Base-by-base conservation (phyloP, 1,284 basidiomycete genomes). In the Apiotrichum veenhuisii region DNA sequence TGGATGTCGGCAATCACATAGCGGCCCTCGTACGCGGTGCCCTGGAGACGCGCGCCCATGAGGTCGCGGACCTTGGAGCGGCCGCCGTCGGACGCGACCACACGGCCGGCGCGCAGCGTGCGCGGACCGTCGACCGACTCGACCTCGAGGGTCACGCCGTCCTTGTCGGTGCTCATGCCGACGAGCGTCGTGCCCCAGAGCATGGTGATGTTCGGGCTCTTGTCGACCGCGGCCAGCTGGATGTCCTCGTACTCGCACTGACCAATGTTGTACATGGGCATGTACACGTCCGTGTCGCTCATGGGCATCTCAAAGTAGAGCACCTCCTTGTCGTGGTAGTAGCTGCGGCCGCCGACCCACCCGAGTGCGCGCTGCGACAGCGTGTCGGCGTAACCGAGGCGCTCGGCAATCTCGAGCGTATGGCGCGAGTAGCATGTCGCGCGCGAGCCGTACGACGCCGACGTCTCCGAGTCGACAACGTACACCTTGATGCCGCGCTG, bases 221-320 rank as follows among this genome's bases (percentile, higher is more conserved):
- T 20, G 22, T 40, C 51, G 22, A 56, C 45, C 36, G 45, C 51
- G 12, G 18, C 10, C 12, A 62, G 47, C 60, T 62, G 60, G 9
- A 58, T 50, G 40, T 62, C 60, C 54, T 58, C 57, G 44, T 62
- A 62, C 51, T 62, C 60, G 54, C 54, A 58, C 56, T 62, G 60
- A 12, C 57, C 57, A 27, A 62, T 59, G 55, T 62, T 59, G 50
- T 59, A 54, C 61, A 62, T 62, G 34, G 61, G 61, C 30, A 41
- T 34, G 40, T 52, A 54, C 15, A 52, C 42, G 14, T 47, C 37
- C 46, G 52, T 25, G 8, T 40, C 41, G 27, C 41, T 20, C 40
- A 50, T 50, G 1, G 61, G 61, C 60, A 62, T 62, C 51, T 58
- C 36, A 48, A 62, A 62, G 43, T 54, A 20, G 26, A 62, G 60